These are phyloP conservation scores for Tolypocladium guangdongense DNA, from an alignment of 2,329 filamentous ascomycete genomes.

Conservation along the genomic window DNA sequence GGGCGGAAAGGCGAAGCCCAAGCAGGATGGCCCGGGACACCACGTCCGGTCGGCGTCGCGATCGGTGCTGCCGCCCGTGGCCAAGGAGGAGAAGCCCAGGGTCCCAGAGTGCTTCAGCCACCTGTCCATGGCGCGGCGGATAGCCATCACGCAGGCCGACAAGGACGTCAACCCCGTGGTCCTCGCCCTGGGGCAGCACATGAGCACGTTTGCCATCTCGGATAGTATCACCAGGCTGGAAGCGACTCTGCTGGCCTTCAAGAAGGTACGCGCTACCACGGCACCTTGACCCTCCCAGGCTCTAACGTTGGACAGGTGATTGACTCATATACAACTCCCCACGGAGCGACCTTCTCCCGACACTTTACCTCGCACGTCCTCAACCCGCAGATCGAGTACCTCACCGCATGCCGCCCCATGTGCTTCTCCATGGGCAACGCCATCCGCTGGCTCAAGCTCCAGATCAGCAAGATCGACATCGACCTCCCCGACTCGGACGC, in stretches of 20 bases:
- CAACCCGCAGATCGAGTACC: slow-evolving; percentile 89
- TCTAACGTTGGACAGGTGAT: slow-evolving; percentile 53
- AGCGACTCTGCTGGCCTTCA: slow-evolving; percentile 80
- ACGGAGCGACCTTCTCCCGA: slow-evolving; percentile 72
- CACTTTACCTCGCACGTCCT: slow-evolving; percentile 87
- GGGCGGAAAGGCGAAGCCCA: slow-evolving; percentile 34
- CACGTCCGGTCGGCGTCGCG: slow-evolving; percentile 23
- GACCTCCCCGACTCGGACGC: slow-evolving; percentile 72
- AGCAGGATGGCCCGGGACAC: slow-evolving; percentile 29
- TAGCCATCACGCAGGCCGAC: slow-evolving; percentile 48
- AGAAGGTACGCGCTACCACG: slow-evolving; percentile 45
- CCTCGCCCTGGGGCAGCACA: slow-evolving; percentile 76
- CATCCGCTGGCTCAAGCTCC: slow-evolving; percentile 86
- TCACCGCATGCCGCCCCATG: slow-evolving; percentile 88
- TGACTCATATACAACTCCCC: slow-evolving; percentile 80
- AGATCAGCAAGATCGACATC: slow-evolving; percentile 83
- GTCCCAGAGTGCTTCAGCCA: slow-evolving; percentile 70
- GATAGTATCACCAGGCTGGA: slow-evolving; percentile 84
- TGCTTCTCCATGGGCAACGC: slow-evolving; percentile 96
- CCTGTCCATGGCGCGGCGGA: slow-evolving; percentile 55
- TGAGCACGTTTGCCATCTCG: slow-evolving; percentile 77
- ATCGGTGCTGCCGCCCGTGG: slow-evolving; percentile 19
- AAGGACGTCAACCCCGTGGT: slow-evolving; percentile 79
- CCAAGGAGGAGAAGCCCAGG: slow-evolving; percentile 47
- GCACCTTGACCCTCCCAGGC: background rate